Evolutionary conservation across 768 basidiomycete species (phyloP).

Genomic region (Tulasnella sp.): DNA sequence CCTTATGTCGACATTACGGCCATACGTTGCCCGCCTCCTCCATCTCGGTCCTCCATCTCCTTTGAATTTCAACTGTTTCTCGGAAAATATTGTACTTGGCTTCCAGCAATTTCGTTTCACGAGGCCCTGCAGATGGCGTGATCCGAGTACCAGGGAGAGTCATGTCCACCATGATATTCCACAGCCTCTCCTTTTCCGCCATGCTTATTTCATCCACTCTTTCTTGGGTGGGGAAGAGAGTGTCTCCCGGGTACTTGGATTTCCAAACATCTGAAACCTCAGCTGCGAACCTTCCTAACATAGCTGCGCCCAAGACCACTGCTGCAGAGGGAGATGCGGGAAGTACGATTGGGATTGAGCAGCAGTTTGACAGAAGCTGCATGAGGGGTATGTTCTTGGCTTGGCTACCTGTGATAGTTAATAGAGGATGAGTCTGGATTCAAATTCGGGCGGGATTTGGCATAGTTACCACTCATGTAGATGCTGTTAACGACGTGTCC

Average conservation of each 20-base stretch:
- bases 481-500: constrained; percentile 75
- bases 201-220: constrained; percentile 28
- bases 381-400: constrained; percentile 81
- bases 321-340: constrained; percentile 64
- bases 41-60: constrained; percentile 70
- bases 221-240: constrained; percentile 28
- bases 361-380: constrained; percentile 79
- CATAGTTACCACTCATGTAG: constrained; percentile 53
- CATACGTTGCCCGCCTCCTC: constrained; percentile 34
- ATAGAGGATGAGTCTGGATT: too few relatives aligned
- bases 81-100: constrained; percentile 91
- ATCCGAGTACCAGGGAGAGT: constrained; percentile 69
- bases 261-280: constrained; percentile 33
- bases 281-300: constrained; percentile 80
- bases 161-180: constrained; percentile 97
- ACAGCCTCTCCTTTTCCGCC: constrained; percentile 53
- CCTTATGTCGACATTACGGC: too few relatives aligned
- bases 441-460: not conserved
- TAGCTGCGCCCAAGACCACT: constrained; percentile 85
- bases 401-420: constrained; percentile 50
- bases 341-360: constrained; percentile 67
- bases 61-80: constrained; percentile 80
- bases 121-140: constrained; percentile 42
- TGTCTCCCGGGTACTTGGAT: constrained; percentile 19
- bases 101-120: constrained; percentile 63